Evolutionary conservation across 1,139 yeast species (phyloP).

Genomic region (Scheffersomyces titani): DNA sequence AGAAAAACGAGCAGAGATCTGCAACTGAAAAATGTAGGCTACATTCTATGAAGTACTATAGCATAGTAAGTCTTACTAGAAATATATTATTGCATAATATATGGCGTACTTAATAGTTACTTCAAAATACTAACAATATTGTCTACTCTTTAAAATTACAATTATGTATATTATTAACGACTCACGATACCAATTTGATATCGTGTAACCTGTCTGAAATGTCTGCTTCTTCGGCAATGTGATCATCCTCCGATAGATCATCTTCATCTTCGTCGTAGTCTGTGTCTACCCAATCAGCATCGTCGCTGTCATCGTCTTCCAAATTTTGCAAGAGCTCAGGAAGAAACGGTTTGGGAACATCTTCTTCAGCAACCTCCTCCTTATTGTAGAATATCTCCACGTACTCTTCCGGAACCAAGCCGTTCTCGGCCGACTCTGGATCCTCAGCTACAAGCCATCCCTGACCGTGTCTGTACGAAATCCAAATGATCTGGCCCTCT

Average conservation of each 20-base stretch:
- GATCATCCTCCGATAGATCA: slow-evolving; percentile 1
- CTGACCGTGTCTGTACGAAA: slow-evolving; percentile 91
- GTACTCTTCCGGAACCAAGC: slow-evolving; percentile 94
- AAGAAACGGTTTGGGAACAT: slow-evolving; percentile 48
- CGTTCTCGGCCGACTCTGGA: slow-evolving; percentile 76
- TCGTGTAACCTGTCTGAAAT: background rate
- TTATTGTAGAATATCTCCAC: slow-evolving; percentile 55
- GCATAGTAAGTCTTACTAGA: background rate
- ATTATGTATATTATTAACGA: background rate
- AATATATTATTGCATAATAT: too few relatives aligned
- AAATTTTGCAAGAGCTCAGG: slow-evolving; percentile 38
- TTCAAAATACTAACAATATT: too few relatives aligned
- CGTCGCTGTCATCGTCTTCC: slow-evolving; percentile 21
- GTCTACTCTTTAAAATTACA: background rate
- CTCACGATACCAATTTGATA: background rate
- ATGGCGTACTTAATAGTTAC: background rate
- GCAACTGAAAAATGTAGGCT: background rate
- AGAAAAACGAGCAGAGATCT: background rate
- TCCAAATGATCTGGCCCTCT: slow-evolving; percentile 85
- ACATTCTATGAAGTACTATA: background rate
- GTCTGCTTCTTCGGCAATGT: background rate
- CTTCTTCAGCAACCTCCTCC: slow-evolving; percentile 29
- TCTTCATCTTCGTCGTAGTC: slow-evolving; percentile 18
- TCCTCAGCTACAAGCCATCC: slow-evolving; percentile 98
- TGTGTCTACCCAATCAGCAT: slow-evolving; percentile 40